Evolutionary conservation across 495 filamentous ascomycete species (phyloP).

Genomic region (Trichocladium antarcticum): DNA sequence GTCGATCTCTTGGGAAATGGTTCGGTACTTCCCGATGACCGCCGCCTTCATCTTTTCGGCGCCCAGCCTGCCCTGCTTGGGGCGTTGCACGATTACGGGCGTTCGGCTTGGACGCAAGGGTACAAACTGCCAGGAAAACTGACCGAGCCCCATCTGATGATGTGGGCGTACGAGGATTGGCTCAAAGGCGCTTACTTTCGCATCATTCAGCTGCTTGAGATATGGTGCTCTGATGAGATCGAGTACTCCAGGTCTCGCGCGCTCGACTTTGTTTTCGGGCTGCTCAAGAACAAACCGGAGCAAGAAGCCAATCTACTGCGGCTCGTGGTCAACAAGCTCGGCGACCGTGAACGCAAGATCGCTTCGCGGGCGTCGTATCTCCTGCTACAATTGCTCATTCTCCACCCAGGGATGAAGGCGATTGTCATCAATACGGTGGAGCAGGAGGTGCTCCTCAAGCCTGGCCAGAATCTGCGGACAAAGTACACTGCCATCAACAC

Average conservation of each 20-base stretch:
- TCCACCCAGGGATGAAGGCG: slow-evolving; percentile 86
- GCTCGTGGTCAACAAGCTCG: slow-evolving; percentile 88
- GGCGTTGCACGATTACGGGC: slow-evolving; percentile 47
- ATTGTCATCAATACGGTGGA: slow-evolving; percentile 76
- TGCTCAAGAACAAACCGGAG: slow-evolving; percentile 91
- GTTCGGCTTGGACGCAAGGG: slow-evolving; percentile 50
- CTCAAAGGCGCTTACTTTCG: slow-evolving; percentile 87
- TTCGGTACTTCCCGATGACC: slow-evolving; percentile 66
- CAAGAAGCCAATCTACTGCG: slow-evolving; percentile 91
- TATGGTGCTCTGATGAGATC: slow-evolving; percentile 87
- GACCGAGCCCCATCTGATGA: slow-evolving; percentile 62
- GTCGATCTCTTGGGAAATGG: slow-evolving; percentile 91
- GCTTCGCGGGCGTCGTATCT: slow-evolving; percentile 85
- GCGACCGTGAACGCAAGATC: slow-evolving; percentile 88
- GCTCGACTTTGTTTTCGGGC: slow-evolving; percentile 75
- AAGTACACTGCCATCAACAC: slow-evolving; percentile 96
- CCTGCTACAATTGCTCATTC: slow-evolving; percentile 73
- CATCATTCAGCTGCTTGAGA: slow-evolving; percentile 75
- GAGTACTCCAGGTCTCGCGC: slow-evolving; percentile 79
- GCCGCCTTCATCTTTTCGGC: slow-evolving; percentile 69
- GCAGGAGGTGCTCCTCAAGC: slow-evolving; percentile 72
- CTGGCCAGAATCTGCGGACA: slow-evolving; percentile 74
- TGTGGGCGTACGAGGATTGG: slow-evolving; percentile 92
- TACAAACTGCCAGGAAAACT: slow-evolving; percentile 59
- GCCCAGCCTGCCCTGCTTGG: slow-evolving; percentile 65